Evolutionary conservation across 1,284 basidiomycete species (phyloP).

Genomic region (Tilletiaria anomala): DNA sequence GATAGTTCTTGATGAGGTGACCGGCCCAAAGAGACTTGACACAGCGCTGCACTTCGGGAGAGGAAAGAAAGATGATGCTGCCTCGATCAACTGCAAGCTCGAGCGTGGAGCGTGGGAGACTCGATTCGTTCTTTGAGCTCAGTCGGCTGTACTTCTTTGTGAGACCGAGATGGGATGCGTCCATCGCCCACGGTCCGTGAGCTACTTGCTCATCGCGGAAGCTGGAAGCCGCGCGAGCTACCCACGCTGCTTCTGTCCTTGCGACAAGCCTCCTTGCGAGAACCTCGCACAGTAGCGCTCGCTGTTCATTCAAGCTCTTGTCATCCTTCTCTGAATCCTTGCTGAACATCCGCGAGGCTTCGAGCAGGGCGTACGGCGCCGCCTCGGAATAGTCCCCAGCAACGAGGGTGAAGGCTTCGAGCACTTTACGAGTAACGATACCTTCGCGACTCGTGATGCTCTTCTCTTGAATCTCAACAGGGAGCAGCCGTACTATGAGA

Average conservation of each 20-base stretch:
- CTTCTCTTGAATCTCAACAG: constrained; percentile 17
- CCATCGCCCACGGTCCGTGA: neutral
- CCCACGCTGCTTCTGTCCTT: constrained; percentile 7
- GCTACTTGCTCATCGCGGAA: neutral
- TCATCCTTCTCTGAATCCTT: too few species aligned
- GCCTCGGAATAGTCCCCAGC: constrained; percentile 22
- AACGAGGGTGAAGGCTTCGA: constrained; percentile 15
- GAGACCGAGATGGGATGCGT: constrained; percentile 10
- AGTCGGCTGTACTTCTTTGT: constrained; percentile 19
- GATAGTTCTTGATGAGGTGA: constrained; percentile 14
- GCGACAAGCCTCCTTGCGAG: constrained; percentile 17
- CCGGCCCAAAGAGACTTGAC: constrained; percentile 25
- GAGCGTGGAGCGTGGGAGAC: constrained; percentile 16
- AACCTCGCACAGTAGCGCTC: constrained; percentile 17
- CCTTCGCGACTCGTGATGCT: constrained; percentile 16
- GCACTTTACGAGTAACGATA: constrained; percentile 10
- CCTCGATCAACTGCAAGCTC: constrained; percentile 27
- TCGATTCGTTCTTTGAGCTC: constrained; percentile 17
- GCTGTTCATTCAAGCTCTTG: constrained; percentile 7
- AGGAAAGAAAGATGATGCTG: constrained; percentile 13
- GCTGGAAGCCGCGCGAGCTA: constrained; percentile 1
- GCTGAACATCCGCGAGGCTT: constrained; percentile 14
- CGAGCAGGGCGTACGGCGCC: constrained; percentile 19
- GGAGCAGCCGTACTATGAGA: constrained; percentile 12
- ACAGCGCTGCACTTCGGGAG: constrained; percentile 13